phyloP scores from a whole-genome alignment of 2,329 filamentous ascomycete genomes.

The Pseudocercospora fijiensis region DNA sequence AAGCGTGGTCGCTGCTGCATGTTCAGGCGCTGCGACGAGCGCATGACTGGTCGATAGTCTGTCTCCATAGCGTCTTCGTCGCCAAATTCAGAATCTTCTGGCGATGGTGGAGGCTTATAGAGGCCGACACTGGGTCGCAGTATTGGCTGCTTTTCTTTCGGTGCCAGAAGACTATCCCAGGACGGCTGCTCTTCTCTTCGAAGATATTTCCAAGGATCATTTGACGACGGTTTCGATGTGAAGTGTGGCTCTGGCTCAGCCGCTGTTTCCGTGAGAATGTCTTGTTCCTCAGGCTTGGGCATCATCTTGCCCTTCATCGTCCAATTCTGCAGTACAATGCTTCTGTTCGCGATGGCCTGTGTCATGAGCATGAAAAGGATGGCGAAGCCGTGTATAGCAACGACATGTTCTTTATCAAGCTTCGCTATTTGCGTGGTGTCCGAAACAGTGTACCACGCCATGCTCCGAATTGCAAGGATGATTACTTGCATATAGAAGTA shows the following conservation, averaged over 20 bases:
- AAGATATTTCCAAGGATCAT: slow-evolving; percentile 32
- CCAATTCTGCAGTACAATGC: slow-evolving; percentile 32
- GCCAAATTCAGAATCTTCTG: slow-evolving; percentile 29
- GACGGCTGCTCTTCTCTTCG: slow-evolving; percentile 28
- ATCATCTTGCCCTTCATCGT: slow-evolving; percentile 36
- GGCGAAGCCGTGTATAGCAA: slow-evolving; percentile 56
- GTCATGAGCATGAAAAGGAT: slow-evolving; percentile 52
- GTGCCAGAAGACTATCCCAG: slow-evolving; percentile 40
- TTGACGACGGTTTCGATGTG: slow-evolving; percentile 31
- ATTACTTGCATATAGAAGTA: slow-evolving; percentile 67
- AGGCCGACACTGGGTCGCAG: slow-evolving; percentile 17
- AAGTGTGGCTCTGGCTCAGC: slow-evolving; percentile 29
- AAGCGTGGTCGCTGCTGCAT: slow-evolving; percentile 24
- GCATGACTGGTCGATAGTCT: slow-evolving; percentile 50
- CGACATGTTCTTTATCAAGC: slow-evolving; percentile 41
- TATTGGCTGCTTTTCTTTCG: slow-evolving; percentile 24
- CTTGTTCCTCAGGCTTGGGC: slow-evolving; percentile 34
- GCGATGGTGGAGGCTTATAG: slow-evolving; percentile 27
- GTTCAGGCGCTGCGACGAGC: slow-evolving; percentile 19
- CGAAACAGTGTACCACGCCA: slow-evolving; percentile 40
- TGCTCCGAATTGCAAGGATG: slow-evolving; percentile 56
- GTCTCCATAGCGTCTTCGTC: slow-evolving; percentile 69
- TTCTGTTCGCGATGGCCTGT: slow-evolving; percentile 27
- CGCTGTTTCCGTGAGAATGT: slow-evolving; percentile 32
- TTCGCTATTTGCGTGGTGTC: slow-evolving; percentile 17